phyloP scores from a whole-genome alignment of 192 early-diverging fungal genomes.

The Rhizophagus sp. region DNA sequence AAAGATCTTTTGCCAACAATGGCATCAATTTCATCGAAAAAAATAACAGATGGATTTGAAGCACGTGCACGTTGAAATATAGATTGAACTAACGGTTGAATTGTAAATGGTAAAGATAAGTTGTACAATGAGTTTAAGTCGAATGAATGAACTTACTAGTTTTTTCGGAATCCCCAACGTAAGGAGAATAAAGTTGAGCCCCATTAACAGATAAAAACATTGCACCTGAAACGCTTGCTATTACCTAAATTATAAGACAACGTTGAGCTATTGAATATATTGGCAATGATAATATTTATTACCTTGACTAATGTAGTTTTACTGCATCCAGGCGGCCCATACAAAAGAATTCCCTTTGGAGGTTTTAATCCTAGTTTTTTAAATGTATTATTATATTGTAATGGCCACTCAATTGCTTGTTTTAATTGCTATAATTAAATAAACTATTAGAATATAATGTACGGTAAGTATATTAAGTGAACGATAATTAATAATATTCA shows the following conservation, averaged over 20 bases:
- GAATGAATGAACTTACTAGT: constrained; percentile 44
- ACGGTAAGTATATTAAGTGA: neutral
- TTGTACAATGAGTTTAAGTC: neutral
- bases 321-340: constrained; percentile 97
- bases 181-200: constrained; percentile 75
- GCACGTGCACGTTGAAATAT: constrained; percentile 82
- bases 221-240: constrained; percentile 79
- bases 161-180: constrained; percentile 86
- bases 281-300: neutral
- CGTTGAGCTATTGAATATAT: neutral
- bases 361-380: constrained; percentile 75
- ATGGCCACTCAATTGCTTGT: constrained; percentile 91
- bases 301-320: constrained; percentile 93
- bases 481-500: neutral
- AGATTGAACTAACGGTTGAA: constrained; percentile 53
- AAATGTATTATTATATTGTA: constrained; percentile 68
- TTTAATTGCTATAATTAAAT: constrained; percentile 52
- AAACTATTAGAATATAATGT: constrained; percentile 5
- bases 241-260: constrained; percentile 42
- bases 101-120: neutral
- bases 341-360: constrained; percentile 87
- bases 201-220: constrained; percentile 81
- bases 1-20: constrained; percentile 83
- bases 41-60: constrained; percentile 81
- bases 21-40: constrained; percentile 97